Conservation (phyloP, 495 filamentous ascomycete species). For the Acidomyces sp. region DNA sequence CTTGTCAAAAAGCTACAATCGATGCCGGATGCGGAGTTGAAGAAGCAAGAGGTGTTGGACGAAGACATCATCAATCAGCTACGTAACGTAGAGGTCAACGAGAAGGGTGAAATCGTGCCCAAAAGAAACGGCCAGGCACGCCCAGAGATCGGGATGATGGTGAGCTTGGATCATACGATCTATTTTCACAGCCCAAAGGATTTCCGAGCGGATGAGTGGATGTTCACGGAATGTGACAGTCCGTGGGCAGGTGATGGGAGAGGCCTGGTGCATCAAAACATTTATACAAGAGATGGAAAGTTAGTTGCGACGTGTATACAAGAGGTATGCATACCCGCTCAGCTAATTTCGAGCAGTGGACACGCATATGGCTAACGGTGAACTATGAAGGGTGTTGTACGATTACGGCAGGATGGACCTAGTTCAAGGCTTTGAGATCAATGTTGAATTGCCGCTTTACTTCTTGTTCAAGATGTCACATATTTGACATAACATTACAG, state of each 20-base stretch:
- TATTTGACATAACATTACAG: too few species aligned
- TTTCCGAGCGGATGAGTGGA: constrained; percentile 85
- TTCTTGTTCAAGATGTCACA: too few species aligned
- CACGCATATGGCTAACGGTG: not conserved
- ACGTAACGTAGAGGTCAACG: constrained; percentile 11
- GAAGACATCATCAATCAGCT: constrained; percentile 20
- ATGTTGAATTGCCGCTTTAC: too few species aligned
- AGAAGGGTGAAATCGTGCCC: constrained; percentile 19
- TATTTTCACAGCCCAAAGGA: constrained; percentile 80
- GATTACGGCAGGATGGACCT: constrained; percentile 5
- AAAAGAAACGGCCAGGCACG: constrained; percentile 11
- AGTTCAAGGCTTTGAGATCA: too few species aligned
- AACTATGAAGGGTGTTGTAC: constrained; percentile 8
- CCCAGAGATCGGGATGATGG: constrained; percentile 80
- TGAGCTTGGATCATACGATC: constrained; percentile 83
- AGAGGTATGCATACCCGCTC: constrained; percentile 37
- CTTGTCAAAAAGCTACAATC: constrained; percentile 22
- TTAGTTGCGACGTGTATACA: constrained; percentile 79
- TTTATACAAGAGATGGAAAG: constrained; percentile 69
- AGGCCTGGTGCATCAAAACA: constrained; percentile 74
- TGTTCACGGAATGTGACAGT: constrained; percentile 80
- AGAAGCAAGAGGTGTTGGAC: constrained; percentile 28
- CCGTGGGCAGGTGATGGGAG: constrained; percentile 90
- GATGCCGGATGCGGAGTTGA: constrained; percentile 17
- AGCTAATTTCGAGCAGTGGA: constrained; percentile 4